Evolutionary conservation across 2,329 filamentous ascomycete species (phyloP).

Genomic region (Dichotomopilus funicola): DNA sequence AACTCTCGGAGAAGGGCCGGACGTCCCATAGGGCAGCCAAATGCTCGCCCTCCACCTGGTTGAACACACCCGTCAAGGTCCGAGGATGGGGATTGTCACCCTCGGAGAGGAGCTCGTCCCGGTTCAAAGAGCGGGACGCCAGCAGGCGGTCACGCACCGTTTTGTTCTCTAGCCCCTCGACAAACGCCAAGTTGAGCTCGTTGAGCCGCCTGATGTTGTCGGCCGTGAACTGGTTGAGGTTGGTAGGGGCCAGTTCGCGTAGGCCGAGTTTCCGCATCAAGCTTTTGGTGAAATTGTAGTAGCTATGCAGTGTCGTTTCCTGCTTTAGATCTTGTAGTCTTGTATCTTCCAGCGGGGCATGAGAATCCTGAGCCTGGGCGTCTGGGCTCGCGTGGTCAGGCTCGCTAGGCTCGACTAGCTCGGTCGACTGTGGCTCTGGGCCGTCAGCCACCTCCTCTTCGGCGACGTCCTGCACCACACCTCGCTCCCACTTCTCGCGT

Average conservation of each 20-base stretch:
- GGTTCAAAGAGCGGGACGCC: slow-evolving; percentile 42
- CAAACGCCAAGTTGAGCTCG: slow-evolving; percentile 46
- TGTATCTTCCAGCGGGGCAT: no score
- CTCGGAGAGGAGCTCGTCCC: slow-evolving; percentile 24
- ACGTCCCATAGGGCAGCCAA: slow-evolving; percentile 42
- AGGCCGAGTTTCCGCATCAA: slow-evolving; percentile 43
- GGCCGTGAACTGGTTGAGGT: slow-evolving; percentile 35
- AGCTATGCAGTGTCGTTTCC: slow-evolving; percentile 32
- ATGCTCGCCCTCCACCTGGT: slow-evolving; percentile 51
- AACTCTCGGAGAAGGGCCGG: slow-evolving; percentile 31
- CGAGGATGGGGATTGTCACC: slow-evolving; percentile 35
- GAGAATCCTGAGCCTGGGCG: no score
- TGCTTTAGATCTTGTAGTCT: slow-evolving; percentile 16
- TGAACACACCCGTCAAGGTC: slow-evolving; percentile 47
- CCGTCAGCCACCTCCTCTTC: slow-evolving; percentile 20
- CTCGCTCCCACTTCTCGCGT: slow-evolving; percentile 65
- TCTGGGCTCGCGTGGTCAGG: no score
- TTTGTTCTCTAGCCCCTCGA: slow-evolving; percentile 46
- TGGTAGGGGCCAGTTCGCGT: slow-evolving; percentile 45
- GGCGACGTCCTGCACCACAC: slow-evolving; percentile 34
- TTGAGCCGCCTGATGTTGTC: slow-evolving; percentile 45
- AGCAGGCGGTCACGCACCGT: slow-evolving; percentile 40
- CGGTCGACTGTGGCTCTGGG: slow-evolving; percentile 6
- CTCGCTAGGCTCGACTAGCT: neutral
- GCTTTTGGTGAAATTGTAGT: slow-evolving; percentile 45